Conservation (phyloP, 345 rosid species). For the Rhodomyrtus tomentosa region DNA sequence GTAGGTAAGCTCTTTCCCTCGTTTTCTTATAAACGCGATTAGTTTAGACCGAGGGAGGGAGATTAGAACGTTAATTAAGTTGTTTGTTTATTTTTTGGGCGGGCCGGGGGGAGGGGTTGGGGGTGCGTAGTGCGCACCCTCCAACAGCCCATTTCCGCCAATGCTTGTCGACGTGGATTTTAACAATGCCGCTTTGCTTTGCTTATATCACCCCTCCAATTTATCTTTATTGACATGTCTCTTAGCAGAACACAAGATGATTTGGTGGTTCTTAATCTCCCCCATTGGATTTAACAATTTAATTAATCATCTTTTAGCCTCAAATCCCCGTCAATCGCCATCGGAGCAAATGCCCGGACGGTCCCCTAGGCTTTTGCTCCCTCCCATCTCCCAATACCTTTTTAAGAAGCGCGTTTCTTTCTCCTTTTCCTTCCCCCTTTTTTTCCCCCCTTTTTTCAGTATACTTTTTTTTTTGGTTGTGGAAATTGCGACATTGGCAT, state of each 20-base stretch:
- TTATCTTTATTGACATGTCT: neutral
- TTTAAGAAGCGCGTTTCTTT: neutral
- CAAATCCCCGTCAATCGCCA: neutral
- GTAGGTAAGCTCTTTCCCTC: neutral
- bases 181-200: conserved; percentile 18
- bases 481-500: too few relatives aligned
- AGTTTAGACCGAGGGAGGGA: neutral
- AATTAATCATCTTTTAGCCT: too few relatives aligned
- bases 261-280: too few relatives aligned
- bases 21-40: neutral
- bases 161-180: conserved; percentile 44
- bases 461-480: neutral
- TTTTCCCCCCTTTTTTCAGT: neutral
- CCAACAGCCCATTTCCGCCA: neutral
- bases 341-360: neutral
- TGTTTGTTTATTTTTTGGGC: too few relatives aligned
- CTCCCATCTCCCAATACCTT: neutral
- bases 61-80: conserved; percentile 6
- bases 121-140: conserved; percentile 33
- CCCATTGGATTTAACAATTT: too few relatives aligned
- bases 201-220: conserved; percentile 9
- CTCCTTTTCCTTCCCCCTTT: too few relatives aligned
- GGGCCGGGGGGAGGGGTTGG: neutral
- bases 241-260: neutral
- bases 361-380: neutral